Evolutionary conservation across 2,329 filamentous ascomycete genomes (phyloP).

Genomic region (Penicillium sclerotiorum): DNA sequence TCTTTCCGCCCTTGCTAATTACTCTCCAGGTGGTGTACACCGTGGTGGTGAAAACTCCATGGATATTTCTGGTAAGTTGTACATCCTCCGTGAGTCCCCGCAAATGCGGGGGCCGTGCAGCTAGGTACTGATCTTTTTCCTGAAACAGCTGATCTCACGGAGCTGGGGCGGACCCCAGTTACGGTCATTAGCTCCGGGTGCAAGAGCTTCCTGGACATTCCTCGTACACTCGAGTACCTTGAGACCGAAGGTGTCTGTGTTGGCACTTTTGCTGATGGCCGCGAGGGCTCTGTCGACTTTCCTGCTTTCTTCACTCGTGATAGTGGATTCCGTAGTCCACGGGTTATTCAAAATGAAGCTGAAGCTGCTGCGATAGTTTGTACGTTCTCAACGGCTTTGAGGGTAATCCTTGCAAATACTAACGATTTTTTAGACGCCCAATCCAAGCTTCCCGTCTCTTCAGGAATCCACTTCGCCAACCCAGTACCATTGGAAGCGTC

Average conservation of each 20-base stretch:
- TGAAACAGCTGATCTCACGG: constrained; percentile 76
- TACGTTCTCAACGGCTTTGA: constrained; percentile 40
- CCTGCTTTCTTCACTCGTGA: constrained; percentile 92
- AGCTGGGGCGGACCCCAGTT: constrained; percentile 85
- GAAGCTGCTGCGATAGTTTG: constrained; percentile 88
- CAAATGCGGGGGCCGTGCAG: background rate
- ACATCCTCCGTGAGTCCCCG: background rate
- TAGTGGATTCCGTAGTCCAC: constrained; percentile 78
- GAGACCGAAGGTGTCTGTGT: constrained; percentile 75
- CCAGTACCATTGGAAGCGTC: constrained; percentile 73
- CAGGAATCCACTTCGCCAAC: constrained; percentile 85
- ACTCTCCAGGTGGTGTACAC: constrained; percentile 72
- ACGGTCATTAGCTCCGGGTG: constrained; percentile 88
- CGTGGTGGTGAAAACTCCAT: constrained; percentile 81
- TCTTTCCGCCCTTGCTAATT: constrained; percentile 20
- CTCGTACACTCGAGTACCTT: constrained; percentile 79
- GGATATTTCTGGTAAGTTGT: constrained; percentile 71
- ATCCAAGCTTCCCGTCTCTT: constrained; percentile 69
- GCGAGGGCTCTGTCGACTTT: constrained; percentile 73
- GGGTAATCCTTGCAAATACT: background rate
- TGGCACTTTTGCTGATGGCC: constrained; percentile 84
- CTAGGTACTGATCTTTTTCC: constrained; percentile 1
- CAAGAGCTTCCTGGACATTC: constrained; percentile 94
- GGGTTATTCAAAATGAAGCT: constrained; percentile 70
- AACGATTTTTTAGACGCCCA: constrained; percentile 63